These are phyloP conservation scores for Rhododendron simsii DNA, from an alignment of 148 eudicot species.

Conservation along the genomic window DNA sequence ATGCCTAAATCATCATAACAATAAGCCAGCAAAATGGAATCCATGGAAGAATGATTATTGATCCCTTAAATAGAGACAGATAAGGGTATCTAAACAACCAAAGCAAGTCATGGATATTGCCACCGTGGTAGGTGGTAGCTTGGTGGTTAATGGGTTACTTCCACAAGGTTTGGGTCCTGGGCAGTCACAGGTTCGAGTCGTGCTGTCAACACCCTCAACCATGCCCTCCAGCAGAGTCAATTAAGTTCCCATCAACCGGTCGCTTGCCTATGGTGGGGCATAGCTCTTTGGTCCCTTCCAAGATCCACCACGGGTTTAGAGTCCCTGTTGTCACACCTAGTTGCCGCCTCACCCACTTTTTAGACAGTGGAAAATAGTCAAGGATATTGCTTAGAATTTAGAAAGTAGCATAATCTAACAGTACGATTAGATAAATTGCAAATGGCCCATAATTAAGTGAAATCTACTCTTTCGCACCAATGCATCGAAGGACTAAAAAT, in stretches of 20 bases:
- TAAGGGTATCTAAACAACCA: not conserved
- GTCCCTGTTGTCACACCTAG: not conserved
- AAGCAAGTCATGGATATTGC: not conserved
- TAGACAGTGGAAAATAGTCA: not conserved
- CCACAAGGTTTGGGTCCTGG: not conserved
- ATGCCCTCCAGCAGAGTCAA: not conserved
- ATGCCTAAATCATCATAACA: not conserved
- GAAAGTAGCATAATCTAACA: not conserved
- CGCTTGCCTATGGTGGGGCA: not conserved
- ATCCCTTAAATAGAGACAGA: not conserved
- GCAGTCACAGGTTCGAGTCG: not conserved
- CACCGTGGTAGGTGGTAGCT: not conserved
- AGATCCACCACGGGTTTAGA: not conserved
- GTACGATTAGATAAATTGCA: not conserved
- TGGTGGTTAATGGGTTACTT: not conserved
- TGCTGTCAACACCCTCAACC: not conserved
- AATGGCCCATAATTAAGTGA: not conserved
- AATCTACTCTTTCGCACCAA: not conserved
- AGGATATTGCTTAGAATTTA: not conserved
- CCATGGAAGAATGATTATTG: not conserved
- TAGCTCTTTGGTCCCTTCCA: not conserved
- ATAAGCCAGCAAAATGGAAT: not conserved
- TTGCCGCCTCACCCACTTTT: not conserved
- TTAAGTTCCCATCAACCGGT: not conserved
- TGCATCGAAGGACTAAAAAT: not conserved